Percentiles rank a stretch among this genome's conserved stretches.
Conservation (phyloP, 2,329 filamentous ascomycete species). For the Microdochium nivale region DNA sequence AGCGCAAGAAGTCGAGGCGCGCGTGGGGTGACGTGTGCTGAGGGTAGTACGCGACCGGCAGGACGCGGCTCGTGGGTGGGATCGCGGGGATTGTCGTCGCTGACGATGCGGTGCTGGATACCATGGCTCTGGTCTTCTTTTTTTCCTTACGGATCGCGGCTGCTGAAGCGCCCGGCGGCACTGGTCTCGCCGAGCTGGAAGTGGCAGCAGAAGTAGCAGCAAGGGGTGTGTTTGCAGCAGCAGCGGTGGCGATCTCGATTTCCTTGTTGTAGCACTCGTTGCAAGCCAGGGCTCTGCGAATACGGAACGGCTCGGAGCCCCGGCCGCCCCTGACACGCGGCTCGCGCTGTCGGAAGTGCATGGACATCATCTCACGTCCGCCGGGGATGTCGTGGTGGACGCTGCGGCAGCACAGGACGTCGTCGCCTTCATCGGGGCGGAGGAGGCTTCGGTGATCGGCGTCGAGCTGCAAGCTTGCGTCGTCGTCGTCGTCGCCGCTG, state of each 20-base stretch:
- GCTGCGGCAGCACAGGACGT: not conserved
- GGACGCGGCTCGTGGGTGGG: not conserved
- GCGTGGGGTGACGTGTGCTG: not conserved
- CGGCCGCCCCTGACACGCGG: not conserved
- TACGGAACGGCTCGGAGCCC: not conserved
- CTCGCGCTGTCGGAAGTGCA: not conserved
- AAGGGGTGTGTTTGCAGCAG: too few relatives aligned
- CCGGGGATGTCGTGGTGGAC: not conserved
- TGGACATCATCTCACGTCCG: not conserved
- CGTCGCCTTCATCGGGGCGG: not conserved
- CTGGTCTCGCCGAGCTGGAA: too few relatives aligned
- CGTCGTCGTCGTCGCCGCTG: not conserved
- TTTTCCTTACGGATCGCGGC: too few relatives aligned
- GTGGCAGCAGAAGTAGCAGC: not conserved
- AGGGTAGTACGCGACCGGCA: not conserved
- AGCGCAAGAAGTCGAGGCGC: not conserved
- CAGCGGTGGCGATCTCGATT: not conserved
- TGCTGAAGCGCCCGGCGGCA: too few relatives aligned
- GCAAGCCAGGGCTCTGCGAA: not conserved
- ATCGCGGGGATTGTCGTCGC: not conserved
- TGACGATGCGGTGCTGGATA: not conserved
- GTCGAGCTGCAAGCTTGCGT: not conserved
- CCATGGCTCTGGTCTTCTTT: too few relatives aligned
- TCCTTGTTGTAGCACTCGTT: not conserved
- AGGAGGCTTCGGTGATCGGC: not conserved